These are phyloP conservation scores for Acarospora socialis DNA, from an alignment of 2,329 filamentous ascomycete species.

Conservation along the genomic window DNA sequence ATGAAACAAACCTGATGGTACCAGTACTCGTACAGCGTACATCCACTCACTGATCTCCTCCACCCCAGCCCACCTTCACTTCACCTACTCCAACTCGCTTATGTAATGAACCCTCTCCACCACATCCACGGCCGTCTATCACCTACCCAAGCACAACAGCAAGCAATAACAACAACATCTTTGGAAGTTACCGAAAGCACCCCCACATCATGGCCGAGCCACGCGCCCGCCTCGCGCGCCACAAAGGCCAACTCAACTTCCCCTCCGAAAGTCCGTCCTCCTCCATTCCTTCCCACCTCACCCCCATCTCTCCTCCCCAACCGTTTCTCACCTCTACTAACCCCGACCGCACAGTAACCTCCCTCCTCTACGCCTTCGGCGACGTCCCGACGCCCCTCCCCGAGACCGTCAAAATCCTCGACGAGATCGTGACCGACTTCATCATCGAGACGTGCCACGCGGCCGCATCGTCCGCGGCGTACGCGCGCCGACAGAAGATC, in stretches of 20 bases:
- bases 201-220: slow-evolving; percentile 50
- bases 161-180: too few species aligned
- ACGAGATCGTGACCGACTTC: slow-evolving; percentile 94
- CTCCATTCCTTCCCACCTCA: background rate
- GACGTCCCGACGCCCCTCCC: slow-evolving; percentile 65
- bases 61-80: too few species aligned
- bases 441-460: slow-evolving; percentile 88
- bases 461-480: slow-evolving; percentile 70
- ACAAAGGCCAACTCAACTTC: slow-evolving; percentile 76
- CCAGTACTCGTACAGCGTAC: too few species aligned
- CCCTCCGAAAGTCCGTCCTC: slow-evolving; percentile 39
- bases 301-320: background rate
- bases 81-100: too few species aligned
- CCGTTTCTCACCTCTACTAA: slow-evolving; percentile 11
- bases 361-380: slow-evolving; percentile 67
- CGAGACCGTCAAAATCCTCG: slow-evolving; percentile 71
- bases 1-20: too few species aligned
- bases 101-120: too few species aligned
- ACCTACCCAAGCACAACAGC: too few species aligned
- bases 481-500: slow-evolving; percentile 84
- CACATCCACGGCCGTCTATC: too few species aligned
- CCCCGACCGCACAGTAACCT: slow-evolving; percentile 41
- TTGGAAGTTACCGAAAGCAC: too few species aligned
- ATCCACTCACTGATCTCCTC: too few species aligned
- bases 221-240: slow-evolving; percentile 60